phyloP scores from a whole-genome alignment of 208 protist genomes.

The Acanthamoeba culbertsoni region DNA sequence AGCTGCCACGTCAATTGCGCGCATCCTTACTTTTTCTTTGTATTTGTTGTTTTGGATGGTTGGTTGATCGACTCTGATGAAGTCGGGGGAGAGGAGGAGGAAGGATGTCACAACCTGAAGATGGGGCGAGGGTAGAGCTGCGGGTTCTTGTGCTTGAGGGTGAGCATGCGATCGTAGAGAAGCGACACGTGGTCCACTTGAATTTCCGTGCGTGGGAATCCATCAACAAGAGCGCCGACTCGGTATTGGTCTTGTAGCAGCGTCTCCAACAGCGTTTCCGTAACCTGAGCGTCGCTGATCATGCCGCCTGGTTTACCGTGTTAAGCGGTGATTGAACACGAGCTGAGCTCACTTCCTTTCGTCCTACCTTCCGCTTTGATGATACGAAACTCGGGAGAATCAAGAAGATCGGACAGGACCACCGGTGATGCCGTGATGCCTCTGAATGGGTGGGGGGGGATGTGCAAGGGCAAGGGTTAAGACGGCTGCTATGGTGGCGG shows the following conservation, averaged over 20 bases:
- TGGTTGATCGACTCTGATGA: too few species aligned
- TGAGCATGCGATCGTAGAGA: slow-evolving; percentile 24
- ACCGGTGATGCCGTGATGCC: neutral
- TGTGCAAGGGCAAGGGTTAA: neutral
- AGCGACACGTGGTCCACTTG: slow-evolving; percentile 24
- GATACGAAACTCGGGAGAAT: neutral
- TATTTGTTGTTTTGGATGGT: too few species aligned
- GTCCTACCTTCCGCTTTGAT: neutral
- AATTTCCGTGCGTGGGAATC: slow-evolving; percentile 5
- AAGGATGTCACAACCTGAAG: neutral
- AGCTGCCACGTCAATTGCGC: neutral
- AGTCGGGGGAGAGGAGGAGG: neutral
- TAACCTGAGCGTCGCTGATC: slow-evolving; percentile 1
- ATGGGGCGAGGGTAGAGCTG: neutral
- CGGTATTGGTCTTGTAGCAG: neutral
- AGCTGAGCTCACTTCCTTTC: neutral
- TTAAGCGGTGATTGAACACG: neutral
- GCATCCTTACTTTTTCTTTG: too few species aligned
- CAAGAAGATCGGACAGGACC: neutral
- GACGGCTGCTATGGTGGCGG: neutral
- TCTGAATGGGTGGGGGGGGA: neutral
- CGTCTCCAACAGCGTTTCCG: slow-evolving; percentile 2
- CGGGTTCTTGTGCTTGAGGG: neutral
- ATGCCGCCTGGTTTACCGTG: neutral
- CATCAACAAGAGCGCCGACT: slow-evolving; percentile 19